Evolutionary conservation across 805 yeast species (phyloP).

Genomic region (Suhomyces emberorum): DNA sequence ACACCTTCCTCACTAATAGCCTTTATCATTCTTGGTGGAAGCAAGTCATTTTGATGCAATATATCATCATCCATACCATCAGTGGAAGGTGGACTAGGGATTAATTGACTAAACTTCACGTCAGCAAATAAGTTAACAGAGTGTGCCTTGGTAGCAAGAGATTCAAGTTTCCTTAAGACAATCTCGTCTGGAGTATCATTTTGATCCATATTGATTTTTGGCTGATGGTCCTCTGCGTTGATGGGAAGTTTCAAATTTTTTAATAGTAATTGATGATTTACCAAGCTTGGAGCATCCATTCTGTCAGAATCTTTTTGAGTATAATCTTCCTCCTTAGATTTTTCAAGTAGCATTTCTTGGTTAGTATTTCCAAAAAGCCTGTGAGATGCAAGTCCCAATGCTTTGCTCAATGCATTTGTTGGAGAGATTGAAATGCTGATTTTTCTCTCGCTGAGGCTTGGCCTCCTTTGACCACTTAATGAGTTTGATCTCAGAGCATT

Average conservation of each 20-base stretch:
- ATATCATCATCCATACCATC: conserved; percentile 36
- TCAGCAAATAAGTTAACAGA: conserved; percentile 88
- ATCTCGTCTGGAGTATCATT: conserved; percentile 35
- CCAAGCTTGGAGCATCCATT: background rate
- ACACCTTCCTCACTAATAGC: conserved; percentile 82
- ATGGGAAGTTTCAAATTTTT: no score
- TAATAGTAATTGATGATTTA: background rate
- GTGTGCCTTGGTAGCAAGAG: conserved; percentile 84
- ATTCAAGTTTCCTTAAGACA: conserved; percentile 53
- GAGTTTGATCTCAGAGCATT: conserved; percentile 42
- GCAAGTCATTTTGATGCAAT: conserved; percentile 36
- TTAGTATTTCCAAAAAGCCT: conserved; percentile 64
- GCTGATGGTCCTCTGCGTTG: no score
- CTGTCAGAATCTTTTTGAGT: no score
- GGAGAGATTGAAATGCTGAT: conserved; percentile 73
- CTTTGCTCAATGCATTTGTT: conserved; percentile 83
- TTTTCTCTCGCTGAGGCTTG: conserved; percentile 61
- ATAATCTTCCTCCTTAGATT: no score
- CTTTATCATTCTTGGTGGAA: conserved; percentile 57
- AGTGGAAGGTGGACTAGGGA: conserved; percentile 66
- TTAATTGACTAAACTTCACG: conserved; percentile 80
- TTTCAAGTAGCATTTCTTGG: conserved; percentile 22
- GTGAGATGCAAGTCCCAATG: conserved; percentile 82
- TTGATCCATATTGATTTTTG: no score
- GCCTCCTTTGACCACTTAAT: conserved; percentile 52